A percentile compares a stretch with the other conserved stretches of the same genome.
These are phyloP conservation scores for Ceratobasidium papillatum DNA, from an alignment of 1,284 basidiomycete species.

Conservation along the genomic window DNA sequence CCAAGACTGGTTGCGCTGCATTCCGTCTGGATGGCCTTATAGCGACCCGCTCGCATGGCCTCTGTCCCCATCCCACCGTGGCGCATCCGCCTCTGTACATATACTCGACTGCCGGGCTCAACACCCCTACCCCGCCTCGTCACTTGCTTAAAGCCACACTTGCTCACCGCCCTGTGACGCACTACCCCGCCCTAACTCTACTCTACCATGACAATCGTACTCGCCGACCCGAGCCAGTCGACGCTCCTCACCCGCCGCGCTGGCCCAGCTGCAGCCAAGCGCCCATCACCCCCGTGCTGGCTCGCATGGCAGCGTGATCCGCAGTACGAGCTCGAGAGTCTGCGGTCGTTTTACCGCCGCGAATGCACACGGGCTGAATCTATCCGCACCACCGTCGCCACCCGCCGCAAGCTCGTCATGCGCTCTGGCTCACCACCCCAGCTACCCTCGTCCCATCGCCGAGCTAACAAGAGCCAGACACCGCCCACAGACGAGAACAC, in stretches of 20 bases:
- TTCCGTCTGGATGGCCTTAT: neutral
- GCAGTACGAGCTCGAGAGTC: slow-evolving; percentile 15
- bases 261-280: slow-evolving; percentile 30
- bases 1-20: neutral
- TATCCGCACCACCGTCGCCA: slow-evolving; percentile 18
- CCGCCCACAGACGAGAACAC: neutral
- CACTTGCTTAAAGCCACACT: too few species aligned
- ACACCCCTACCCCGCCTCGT: neutral
- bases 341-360: slow-evolving; percentile 26
- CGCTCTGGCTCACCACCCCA: neutral
- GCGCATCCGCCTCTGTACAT: neutral
- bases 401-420: slow-evolving; percentile 9
- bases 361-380: slow-evolving; percentile 25
- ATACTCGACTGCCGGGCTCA: neutral
- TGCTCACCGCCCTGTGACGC: neutral
- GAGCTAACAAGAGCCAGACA: neutral
- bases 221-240: slow-evolving; percentile 34
- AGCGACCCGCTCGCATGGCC: slow-evolving; percentile 8
- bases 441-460: neutral
- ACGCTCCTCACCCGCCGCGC: slow-evolving; percentile 34
- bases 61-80: neutral
- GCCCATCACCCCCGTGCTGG: slow-evolving; percentile 31
- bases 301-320: slow-evolving; percentile 38
- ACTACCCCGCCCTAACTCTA: neutral
- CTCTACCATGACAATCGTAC: slow-evolving; percentile 29